These are phyloP conservation scores for Amanita subjunquillea DNA, from an alignment of 768 basidiomycete genomes.

Conservation along the genomic window DNA sequence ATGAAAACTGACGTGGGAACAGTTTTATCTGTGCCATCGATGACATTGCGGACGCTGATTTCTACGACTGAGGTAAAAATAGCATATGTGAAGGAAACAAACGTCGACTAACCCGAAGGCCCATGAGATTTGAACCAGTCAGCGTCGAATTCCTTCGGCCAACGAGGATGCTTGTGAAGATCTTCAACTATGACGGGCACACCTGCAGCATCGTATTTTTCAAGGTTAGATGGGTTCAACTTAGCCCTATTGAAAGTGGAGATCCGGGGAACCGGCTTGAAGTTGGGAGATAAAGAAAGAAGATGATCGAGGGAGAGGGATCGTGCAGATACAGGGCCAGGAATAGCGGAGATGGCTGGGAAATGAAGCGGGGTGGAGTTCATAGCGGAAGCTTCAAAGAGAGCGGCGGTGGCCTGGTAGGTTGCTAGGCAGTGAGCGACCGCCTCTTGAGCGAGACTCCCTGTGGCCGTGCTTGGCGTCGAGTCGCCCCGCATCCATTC, in stretches of 20 bases:
- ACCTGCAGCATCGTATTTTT: constrained; percentile 37
- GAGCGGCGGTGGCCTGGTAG: background rate
- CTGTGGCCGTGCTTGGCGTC: constrained; percentile 2
- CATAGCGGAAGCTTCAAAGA: background rate
- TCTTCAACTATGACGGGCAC: constrained; percentile 55
- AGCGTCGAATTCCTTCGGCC: constrained; percentile 49
- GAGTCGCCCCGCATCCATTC: constrained; percentile 15
- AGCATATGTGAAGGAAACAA: background rate
- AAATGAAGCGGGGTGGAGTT: background rate
- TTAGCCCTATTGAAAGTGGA: constrained; percentile 12
- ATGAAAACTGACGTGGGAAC: constrained; percentile 48
- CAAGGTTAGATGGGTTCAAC: constrained; percentile 23
- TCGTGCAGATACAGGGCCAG: constrained; percentile 23
- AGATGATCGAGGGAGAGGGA: constrained; percentile 44
- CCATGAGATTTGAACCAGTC: constrained; percentile 40
- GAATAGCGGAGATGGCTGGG: constrained; percentile 2
- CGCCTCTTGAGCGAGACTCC: background rate
- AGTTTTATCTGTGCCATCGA: constrained; percentile 40
- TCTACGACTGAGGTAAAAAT: constrained; percentile 24
- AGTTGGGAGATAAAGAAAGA: constrained; percentile 15
- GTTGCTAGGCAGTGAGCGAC: background rate
- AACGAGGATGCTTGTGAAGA: constrained; percentile 41
- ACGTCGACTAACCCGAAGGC: constrained; percentile 11
- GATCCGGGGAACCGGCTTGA: constrained; percentile 25
- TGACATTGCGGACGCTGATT: constrained; percentile 54